Percentiles rank a stretch among this genome's conserved stretches.
These are phyloP conservation scores for Phyllosticta capitalensis DNA, from an alignment of 2,329 filamentous ascomycete genomes.

Conservation along the genomic window DNA sequence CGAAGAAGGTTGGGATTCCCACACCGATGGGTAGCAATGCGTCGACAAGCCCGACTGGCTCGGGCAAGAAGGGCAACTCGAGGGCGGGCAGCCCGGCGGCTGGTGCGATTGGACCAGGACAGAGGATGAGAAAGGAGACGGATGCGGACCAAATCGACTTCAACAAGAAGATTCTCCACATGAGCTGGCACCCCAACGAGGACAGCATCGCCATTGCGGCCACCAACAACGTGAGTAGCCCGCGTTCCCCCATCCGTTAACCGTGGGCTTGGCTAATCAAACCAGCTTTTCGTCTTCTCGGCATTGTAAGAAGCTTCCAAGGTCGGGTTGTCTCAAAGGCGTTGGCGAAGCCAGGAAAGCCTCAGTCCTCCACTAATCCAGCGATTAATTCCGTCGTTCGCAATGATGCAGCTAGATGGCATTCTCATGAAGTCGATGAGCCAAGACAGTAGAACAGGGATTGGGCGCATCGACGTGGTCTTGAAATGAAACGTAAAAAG, in stretches of 20 bases:
- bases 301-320: constrained; percentile 33
- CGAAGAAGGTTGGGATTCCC: constrained; percentile 97
- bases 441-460: constrained; percentile 11
- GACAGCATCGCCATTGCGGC: constrained; percentile 99
- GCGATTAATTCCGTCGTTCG: constrained; percentile 10
- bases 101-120: constrained; percentile 61
- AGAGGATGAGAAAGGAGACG: constrained; percentile 97
- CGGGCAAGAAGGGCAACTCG: constrained; percentile 78
- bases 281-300: constrained; percentile 47
- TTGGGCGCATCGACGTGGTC: constrained; percentile 10
- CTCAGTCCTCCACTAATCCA: constrained; percentile 9
- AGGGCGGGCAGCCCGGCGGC: constrained; percentile 80
- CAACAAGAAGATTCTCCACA: constrained; percentile 99
- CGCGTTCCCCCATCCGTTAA: background rate
- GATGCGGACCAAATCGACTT: constrained; percentile 99
- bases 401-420: constrained; percentile 11
- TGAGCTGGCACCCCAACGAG: constrained; percentile 99
- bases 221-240: constrained; percentile 88
- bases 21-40: constrained; percentile 72
- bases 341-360: constrained; percentile 5
- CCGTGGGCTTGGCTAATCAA: constrained; percentile 9
- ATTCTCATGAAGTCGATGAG: constrained; percentile 12
- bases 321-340: constrained; percentile 12
- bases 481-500: constrained; percentile 13
- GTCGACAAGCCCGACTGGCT: constrained; percentile 63